Percentiles rank a stretch among this genome's conserved stretches.
Evolutionary conservation across 1,284 basidiomycete species (phyloP).

Genomic region (Pterulicium gracile): DNA sequence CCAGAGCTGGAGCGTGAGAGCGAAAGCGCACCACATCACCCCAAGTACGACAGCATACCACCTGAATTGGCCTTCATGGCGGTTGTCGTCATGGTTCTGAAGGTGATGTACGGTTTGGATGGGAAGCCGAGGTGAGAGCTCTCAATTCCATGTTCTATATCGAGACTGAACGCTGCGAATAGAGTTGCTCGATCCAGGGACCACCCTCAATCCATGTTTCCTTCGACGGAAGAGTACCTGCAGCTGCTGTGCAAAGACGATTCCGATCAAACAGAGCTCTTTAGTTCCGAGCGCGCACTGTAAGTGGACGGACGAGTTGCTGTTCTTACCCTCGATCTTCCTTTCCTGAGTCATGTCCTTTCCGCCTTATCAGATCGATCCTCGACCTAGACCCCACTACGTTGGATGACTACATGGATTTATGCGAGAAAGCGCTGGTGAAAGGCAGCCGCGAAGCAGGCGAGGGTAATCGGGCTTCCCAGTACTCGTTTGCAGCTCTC

Average conservation of each 20-base stretch:
- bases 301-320: too few relatives aligned
- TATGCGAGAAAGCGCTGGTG: constrained; percentile 50
- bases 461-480: constrained; percentile 1
- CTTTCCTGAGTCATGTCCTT: too few relatives aligned
- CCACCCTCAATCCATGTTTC: constrained; percentile 59
- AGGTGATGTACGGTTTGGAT: constrained; percentile 79
- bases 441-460: constrained; percentile 18
- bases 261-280: constrained; percentile 18
- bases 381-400: constrained; percentile 39
- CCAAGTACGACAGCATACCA: constrained; percentile 52
- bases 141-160: constrained; percentile 5
- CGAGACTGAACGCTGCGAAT: constrained; percentile 10
- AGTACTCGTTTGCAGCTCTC: not conserved
- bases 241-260: constrained; percentile 25
- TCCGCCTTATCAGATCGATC: constrained; percentile 35
- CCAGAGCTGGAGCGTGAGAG: constrained; percentile 26
- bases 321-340: too few relatives aligned
- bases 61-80: constrained; percentile 69
- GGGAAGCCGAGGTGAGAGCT: constrained; percentile 42
- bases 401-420: constrained; percentile 58
- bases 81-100: constrained; percentile 61
- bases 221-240: constrained; percentile 42
- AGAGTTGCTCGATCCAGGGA: constrained; percentile 35
- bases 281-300: constrained; percentile 24
- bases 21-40: constrained; percentile 30